Conservation (phyloP, 2,329 filamentous ascomycete genomes). For the Trichoderma hamatum region DNA sequence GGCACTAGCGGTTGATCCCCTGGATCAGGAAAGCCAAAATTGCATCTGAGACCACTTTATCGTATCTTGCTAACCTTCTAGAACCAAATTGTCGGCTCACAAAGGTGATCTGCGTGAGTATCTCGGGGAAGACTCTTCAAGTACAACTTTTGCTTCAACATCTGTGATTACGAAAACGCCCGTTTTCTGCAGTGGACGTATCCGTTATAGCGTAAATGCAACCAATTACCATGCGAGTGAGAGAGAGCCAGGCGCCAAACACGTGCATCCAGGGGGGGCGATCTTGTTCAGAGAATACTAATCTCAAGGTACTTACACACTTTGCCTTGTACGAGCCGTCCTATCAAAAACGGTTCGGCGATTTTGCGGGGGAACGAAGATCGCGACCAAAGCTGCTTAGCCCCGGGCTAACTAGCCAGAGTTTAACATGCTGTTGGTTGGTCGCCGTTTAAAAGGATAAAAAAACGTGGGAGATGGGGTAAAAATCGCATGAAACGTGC, state of each 20-base stretch:
- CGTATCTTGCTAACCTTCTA: constrained; percentile 4
- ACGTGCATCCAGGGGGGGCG: not conserved
- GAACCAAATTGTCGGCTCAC: not conserved
- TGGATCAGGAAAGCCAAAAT: constrained; percentile 4
- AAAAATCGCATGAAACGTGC: constrained; percentile 18
- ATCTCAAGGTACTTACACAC: not conserved
- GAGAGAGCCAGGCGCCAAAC: not conserved
- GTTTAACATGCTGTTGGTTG: not conserved
- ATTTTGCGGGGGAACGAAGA: constrained; percentile 23
- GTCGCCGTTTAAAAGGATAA: constrained; percentile 7
- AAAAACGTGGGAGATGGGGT: constrained; percentile 20
- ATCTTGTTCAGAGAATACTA: not conserved
- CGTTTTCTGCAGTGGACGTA: no score
- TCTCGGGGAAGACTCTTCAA: not conserved
- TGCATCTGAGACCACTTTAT: not conserved
- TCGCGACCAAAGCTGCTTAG: constrained; percentile 13
- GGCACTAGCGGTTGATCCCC: constrained; percentile 1
- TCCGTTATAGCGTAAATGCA: not conserved
- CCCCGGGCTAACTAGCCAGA: not conserved
- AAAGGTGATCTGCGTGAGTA: not conserved
- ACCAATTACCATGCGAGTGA: not conserved
- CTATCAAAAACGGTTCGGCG: constrained; percentile 5
- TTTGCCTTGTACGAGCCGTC: not conserved
- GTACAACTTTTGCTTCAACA: not conserved
- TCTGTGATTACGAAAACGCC: not conserved